Percentiles rank a stretch among this genome's conserved stretches.
Conservation (phyloP, 805 yeast species). For the Myxozyma melibiosi region DNA sequence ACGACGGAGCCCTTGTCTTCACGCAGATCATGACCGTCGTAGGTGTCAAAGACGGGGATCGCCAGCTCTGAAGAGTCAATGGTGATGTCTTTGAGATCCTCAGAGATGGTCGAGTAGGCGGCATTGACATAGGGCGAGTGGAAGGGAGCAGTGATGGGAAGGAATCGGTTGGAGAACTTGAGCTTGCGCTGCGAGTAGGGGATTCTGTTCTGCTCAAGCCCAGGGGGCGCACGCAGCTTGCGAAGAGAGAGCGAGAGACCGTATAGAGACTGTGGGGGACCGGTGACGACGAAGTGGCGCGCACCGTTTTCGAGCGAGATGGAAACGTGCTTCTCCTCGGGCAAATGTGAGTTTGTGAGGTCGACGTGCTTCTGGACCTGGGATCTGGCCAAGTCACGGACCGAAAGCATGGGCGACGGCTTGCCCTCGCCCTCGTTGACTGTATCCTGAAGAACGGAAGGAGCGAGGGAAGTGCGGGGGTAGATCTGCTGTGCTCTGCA, state of each 20-base stretch:
- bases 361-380: slow-evolving; percentile 80
- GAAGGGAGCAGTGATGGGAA: slow-evolving; percentile 96
- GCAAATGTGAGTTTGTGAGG: slow-evolving; percentile 90
- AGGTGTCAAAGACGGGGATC: slow-evolving; percentile 92
- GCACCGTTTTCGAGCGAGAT: slow-evolving; percentile 95
- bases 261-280: slow-evolving; percentile 97
- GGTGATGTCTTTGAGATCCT: slow-evolving; percentile 65
- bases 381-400: slow-evolving; percentile 79
- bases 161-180: slow-evolving; percentile 87
- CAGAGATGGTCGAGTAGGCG: slow-evolving; percentile 66
- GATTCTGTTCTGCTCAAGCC: slow-evolving; percentile 91
- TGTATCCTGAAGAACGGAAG: slow-evolving; percentile 88
- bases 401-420: slow-evolving; percentile 96
- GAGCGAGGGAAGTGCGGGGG: slow-evolving; percentile 93
- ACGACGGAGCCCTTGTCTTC: slow-evolving; percentile 53
- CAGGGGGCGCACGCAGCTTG: slow-evolving; percentile 91
- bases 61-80: slow-evolving; percentile 58
- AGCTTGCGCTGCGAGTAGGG: slow-evolving; percentile 93
- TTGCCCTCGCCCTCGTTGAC: slow-evolving; percentile 92
- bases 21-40: slow-evolving; percentile 77
- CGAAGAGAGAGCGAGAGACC: slow-evolving; percentile 92
- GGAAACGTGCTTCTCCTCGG: slow-evolving; percentile 84
- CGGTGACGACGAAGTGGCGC: slow-evolving; percentile 90
- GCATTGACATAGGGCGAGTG: slow-evolving; percentile 82
- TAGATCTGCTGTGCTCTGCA: slow-evolving; percentile 85